phyloP scores from a whole-genome alignment of 441 rosid species.

The Corymbia calophylla region DNA sequence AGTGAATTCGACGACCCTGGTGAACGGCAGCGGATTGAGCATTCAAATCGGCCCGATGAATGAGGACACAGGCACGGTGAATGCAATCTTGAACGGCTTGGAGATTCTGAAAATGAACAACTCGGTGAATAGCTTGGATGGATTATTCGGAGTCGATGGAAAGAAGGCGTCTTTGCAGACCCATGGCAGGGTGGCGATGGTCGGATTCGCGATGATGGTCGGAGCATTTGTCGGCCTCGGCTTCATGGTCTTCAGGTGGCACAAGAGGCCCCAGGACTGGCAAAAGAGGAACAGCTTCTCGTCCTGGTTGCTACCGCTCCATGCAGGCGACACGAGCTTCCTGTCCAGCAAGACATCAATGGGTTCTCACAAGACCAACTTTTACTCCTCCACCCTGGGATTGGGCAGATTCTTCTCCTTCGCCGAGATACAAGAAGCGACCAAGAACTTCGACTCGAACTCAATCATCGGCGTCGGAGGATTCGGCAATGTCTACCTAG shows the following conservation, averaged over 20 bases:
- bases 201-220: not conserved
- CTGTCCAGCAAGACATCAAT: not conserved
- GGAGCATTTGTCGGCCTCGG: not conserved
- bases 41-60: not conserved
- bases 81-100: not conserved
- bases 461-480: not conserved
- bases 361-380: slow-evolving; percentile 1
- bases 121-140: not conserved
- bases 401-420: not conserved
- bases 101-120: not conserved
- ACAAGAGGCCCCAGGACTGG: slow-evolving; percentile 2
- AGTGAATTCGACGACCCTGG: not conserved
- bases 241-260: not conserved
- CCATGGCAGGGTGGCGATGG: not conserved
- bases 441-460: not conserved
- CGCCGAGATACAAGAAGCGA: not conserved
- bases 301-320: not conserved
- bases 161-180: not conserved
- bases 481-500: not conserved
- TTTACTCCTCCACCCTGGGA: not conserved
- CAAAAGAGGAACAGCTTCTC: slow-evolving; percentile 2
- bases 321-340: not conserved
- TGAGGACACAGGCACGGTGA: not conserved
- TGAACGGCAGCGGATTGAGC: not conserved
- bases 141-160: not conserved